phyloP scores from a whole-genome alignment of 2,329 filamentous ascomycete species.

The Ramularia endophylla region DNA sequence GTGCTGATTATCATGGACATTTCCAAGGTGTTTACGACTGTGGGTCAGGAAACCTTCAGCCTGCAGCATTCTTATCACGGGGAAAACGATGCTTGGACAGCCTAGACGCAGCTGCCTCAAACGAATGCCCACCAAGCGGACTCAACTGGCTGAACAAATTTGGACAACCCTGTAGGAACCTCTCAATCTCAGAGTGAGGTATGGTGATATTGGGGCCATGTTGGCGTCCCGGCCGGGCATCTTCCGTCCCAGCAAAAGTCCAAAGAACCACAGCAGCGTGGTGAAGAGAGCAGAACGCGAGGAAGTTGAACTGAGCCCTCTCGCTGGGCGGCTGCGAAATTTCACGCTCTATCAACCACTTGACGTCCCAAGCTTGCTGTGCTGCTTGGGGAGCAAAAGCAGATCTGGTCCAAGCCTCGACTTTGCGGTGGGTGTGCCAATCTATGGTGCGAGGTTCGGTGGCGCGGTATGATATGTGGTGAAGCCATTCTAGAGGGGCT shows the following conservation, averaged over 20 bases:
- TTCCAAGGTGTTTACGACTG: too few relatives aligned
- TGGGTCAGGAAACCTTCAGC: constrained; percentile 1
- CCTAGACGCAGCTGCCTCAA: constrained; percentile 13
- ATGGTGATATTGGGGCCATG: not conserved
- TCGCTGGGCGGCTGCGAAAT: constrained; percentile 6
- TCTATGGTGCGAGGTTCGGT: constrained; percentile 8
- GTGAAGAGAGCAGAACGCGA: constrained; percentile 15
- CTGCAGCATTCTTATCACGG: not conserved
- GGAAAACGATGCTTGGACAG: constrained; percentile 10
- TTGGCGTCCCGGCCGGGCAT: not conserved
- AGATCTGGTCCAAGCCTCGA: constrained; percentile 9
- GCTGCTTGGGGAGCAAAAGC: constrained; percentile 9
- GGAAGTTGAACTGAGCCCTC: constrained; percentile 13
- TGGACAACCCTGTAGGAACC: constrained; percentile 11
- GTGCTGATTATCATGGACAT: too few relatives aligned
- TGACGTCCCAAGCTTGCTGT: constrained; percentile 11
- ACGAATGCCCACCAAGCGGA: constrained; percentile 13
- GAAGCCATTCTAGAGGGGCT: constrained; percentile 12
- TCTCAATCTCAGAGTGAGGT: constrained; percentile 5
- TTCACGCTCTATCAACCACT: constrained; percentile 11
- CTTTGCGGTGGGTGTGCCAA: constrained; percentile 5
- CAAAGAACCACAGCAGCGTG: constrained; percentile 17
- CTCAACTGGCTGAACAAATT: constrained; percentile 11
- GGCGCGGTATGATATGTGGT: constrained; percentile 13
- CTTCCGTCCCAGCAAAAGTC: constrained; percentile 8